Evolutionary conservation across 345 rosid genomes (phyloP), one percentile per base, ranked within the genome.

Genomic region (Odontarrhena argentea): DNA sequence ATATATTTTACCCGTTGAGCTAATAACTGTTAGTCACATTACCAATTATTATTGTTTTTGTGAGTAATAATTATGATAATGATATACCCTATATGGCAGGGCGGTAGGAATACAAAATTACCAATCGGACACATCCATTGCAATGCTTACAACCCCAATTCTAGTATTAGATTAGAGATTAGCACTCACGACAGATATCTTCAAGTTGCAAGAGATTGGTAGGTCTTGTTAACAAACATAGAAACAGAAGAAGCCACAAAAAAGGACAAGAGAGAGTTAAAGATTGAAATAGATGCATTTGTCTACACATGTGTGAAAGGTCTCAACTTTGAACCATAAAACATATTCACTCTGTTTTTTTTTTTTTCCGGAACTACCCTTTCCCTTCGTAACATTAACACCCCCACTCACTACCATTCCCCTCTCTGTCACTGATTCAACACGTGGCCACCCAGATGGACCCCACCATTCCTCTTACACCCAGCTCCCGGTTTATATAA

Each of bases 401-500:
- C 58, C 61, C 66, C 68, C 66, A 41, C 76, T 65, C 60, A 64
- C 54, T 43, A 4, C 26, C 62, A 59, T 60, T 34, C 49, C 63
- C 60, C 28, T 53, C 42, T 38, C 9, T 38, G 8, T 52, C 77
- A 34, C 36, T 24, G 12, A 66, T 66, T 60, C 65, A 74, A 74
- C 78, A 74, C 78, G 78, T 74, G 78, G 69, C 65, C 59, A 30
- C 47, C 11, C 8, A 3, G 2, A 7, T 67, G 40, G 77, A 52
- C 12, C 69, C 48, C 58, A 67, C 60, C 44, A 49, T 57, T 63
- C 45, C 5, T 18, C 60, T 15, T 37, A 55, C 22, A 18, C 63
- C 41, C 67, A 40, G 34, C 53, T 40, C 68, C 60, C 65, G 60
- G 78, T 74, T 74, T 68, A 74, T 74, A 68, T 74, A 74, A 67